These are phyloP conservation scores for Metschnikowia cubensis DNA, from an alignment of 805 yeast genomes.

Conservation along the genomic window DNA sequence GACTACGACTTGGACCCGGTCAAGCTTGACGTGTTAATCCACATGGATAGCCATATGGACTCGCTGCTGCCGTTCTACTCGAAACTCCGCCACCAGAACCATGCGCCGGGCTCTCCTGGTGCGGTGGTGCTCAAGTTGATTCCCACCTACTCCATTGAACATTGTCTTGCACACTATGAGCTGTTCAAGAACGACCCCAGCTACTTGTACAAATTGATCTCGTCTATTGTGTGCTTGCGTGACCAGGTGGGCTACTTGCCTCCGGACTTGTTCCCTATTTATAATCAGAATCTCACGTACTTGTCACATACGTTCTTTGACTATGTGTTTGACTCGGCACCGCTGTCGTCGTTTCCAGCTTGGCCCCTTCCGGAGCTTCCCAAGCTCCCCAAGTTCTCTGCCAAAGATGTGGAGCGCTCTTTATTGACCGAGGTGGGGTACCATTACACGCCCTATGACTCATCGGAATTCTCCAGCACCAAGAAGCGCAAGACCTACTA, in stretches of 20 bases:
- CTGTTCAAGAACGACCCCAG: constrained; percentile 24
- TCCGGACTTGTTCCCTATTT: constrained; percentile 72
- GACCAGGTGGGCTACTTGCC: constrained; percentile 81
- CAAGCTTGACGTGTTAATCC: constrained; percentile 56
- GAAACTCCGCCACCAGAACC: constrained; percentile 27
- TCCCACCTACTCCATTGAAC: constrained; percentile 81
- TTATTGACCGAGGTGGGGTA: constrained; percentile 69
- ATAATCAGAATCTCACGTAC: constrained; percentile 59
- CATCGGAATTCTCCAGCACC: constrained; percentile 16
- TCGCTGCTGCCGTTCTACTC: constrained; percentile 29
- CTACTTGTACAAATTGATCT: constrained; percentile 64
- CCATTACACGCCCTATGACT: constrained; percentile 50
- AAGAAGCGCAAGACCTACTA: constrained; percentile 43
- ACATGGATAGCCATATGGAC: constrained; percentile 61
- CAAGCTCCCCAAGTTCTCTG: constrained; percentile 54
- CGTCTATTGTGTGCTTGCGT: constrained; percentile 77
- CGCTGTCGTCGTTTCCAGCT: constrained; percentile 22
- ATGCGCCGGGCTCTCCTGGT: constrained; percentile 14
- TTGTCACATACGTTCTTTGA: constrained; percentile 57
- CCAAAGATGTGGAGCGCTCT: constrained; percentile 77
- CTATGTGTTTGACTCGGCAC: constrained; percentile 22
- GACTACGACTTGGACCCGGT: constrained; percentile 22
- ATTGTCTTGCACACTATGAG: constrained; percentile 53
- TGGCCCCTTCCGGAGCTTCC: constrained; percentile 85
- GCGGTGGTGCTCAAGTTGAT: constrained; percentile 67